Base-by-base conservation (phyloP, 352 stramenopile species). In the Phytopythium aichiense region DNA sequence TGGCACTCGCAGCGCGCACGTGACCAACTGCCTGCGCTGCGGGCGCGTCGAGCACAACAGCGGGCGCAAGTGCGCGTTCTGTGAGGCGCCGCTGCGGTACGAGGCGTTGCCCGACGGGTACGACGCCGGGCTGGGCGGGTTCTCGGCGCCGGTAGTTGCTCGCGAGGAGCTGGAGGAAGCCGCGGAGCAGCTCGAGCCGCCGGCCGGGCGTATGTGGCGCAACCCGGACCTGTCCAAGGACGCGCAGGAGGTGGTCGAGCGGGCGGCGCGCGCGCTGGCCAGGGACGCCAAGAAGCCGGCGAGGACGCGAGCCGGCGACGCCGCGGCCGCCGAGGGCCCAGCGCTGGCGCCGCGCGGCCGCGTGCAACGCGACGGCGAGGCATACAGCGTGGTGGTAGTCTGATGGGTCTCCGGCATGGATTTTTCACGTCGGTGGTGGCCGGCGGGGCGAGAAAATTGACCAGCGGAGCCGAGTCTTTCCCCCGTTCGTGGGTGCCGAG, bases 11-110 rank as follows among this genome's bases (percentile, higher is more conserved):
- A 59, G 63, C 71, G 42, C 77, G 71, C 43, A 30, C 25, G 72
- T 90, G 49, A 88, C 88, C 61, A 92, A 92, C 65, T 92, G 83
- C 58, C 65, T 92, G 38, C 68, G 74, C 20, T 92, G 83, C 55
- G 83, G 83, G 7, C 65, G 68, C 40, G 86, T 92, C 61, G 83
- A 92, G 71, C 68, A 75, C 66, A 89, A 90, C 49, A 77, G 69
- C 55, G 69, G 61, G 11, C 74, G 75, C 18, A 63, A 68, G 54
- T 92, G 83, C 60, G 60, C 35, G 13, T 90, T 89, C 59, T 92
- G 83, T 56, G 71, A 74, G 25, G 63, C 68, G 3, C 76, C 88
- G 60, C 66, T 92, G 33, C 73, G 58, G 20, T 92, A 92, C 57
- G 78, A 81, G 42, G 69, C 74, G 58, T 49, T 79, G 7, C 65